Evolutionary conservation across 306 rosid genomes (phyloP).

Genomic region (Fragaria vesca): DNA sequence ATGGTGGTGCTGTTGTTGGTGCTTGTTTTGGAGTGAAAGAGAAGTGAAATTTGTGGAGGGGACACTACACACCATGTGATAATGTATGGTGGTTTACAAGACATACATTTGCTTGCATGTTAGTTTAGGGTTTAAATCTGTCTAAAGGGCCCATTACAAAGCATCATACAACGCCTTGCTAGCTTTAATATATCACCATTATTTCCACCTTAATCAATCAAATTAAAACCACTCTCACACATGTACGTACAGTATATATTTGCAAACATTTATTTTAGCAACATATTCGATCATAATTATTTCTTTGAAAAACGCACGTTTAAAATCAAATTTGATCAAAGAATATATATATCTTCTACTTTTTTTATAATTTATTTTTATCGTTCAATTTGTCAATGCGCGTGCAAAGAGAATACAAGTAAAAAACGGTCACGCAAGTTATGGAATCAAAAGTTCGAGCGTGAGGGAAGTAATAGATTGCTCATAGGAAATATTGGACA

Average conservation of each 20-base stretch:
- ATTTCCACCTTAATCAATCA: background rate
- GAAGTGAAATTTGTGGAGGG: constrained; percentile 39
- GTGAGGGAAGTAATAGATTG: too few relatives aligned
- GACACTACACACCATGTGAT: constrained; percentile 64
- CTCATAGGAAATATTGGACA: background rate
- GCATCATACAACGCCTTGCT: constrained; percentile 17
- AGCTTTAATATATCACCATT: background rate
- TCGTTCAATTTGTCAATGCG: too few relatives aligned
- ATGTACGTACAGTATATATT: background rate
- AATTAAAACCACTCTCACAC: background rate
- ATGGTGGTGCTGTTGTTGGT: constrained; percentile 15
- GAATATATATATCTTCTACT: too few relatives aligned
- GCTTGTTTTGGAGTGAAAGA: constrained; percentile 51
- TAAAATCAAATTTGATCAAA: too few relatives aligned
- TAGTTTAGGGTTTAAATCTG: constrained; percentile 49
- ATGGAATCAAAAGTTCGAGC: too few relatives aligned
- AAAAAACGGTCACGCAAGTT: too few relatives aligned
- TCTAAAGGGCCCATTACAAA: constrained; percentile 33
- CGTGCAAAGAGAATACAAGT: too few relatives aligned
- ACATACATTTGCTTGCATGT: constrained; percentile 46
- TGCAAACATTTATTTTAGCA: too few relatives aligned
- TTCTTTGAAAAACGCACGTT: too few relatives aligned
- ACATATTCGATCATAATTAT: too few relatives aligned
- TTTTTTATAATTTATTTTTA: too few relatives aligned
- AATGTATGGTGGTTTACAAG: constrained; percentile 52